Evolutionary conservation across 1,284 basidiomycete species (phyloP), one percentile per base, ranked within the genome.

Genomic region (Ustilago bromivora): DNA sequence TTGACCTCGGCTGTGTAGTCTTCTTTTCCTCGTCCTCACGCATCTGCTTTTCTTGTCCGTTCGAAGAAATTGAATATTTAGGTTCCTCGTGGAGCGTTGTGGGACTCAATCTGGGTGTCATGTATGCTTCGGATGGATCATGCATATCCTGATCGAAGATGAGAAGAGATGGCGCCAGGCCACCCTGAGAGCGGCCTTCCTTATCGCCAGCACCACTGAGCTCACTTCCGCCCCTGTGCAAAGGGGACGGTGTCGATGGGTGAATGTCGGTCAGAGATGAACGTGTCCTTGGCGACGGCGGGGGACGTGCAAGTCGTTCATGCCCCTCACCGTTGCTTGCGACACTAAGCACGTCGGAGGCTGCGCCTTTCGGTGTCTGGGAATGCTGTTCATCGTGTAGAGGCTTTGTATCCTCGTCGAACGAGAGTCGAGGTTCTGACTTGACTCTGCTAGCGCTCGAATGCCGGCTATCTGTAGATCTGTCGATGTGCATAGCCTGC

Each of bases 51-150:
- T 13, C 23, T 12, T 43, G 17, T 11, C 47, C 13, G 13, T 5
- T 38, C 3, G 56, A 2, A 4, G 60, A 31, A 1, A 23, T 28
- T 3, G 15, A n/a, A 19, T 34, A 8, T n/a, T 28, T 38, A 6
- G 47, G 43, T 32, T 73, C 61, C 10, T 73, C 66, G 54, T 68
- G 64, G 2, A 71, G 54, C 28, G 58, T 66, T 0, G 64, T 38
- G 40, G 71, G 36, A 43, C 66, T 73, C 9, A 60, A 28, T 11
- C 71, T 51, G 8, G 67, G 66, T 0, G 72, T 70, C 64, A 68
- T 68, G 52, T 65, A 71, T 13, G 66, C 65, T 41, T 72, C 65
- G 15, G 35, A 8, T 11, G 47, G 49, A 31, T 67, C 71, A 10
- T 62, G 41, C 34, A 15, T 28, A 2, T 70, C 71, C 17, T 49